phyloP scores from a whole-genome alignment of 1,284 basidiomycete genomes.

The Quambalaria eucalypti region DNA sequence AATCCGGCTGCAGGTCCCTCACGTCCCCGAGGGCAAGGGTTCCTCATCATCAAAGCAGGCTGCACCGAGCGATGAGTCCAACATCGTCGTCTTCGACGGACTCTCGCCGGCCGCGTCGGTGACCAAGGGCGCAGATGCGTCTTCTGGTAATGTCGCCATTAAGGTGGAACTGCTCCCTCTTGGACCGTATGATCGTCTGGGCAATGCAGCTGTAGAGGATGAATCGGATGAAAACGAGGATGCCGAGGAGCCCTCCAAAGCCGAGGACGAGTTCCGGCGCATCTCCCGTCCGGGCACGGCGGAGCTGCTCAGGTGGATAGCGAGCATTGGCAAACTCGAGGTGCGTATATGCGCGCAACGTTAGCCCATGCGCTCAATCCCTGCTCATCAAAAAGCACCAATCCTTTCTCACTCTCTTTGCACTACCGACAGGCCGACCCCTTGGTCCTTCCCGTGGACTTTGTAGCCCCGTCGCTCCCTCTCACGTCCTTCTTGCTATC shows the following conservation, averaged over 20 bases:
- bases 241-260: conserved; percentile 6
- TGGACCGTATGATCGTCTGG: conserved; percentile 32
- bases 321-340: conserved; percentile 34
- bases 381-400: not conserved
- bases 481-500: conserved; percentile 28
- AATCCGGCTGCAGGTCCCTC: conserved; percentile 29
- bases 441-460: conserved; percentile 41
- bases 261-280: conserved; percentile 2
- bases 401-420: not conserved
- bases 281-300: conserved; percentile 29
- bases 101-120: conserved; percentile 12
- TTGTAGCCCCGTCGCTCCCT: conserved; percentile 34
- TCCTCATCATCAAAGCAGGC: conserved; percentile 7
- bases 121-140: not conserved
- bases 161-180: conserved; percentile 33
- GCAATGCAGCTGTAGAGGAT: conserved; percentile 3
- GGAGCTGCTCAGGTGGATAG: conserved; percentile 42
- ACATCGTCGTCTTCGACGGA: conserved; percentile 27
- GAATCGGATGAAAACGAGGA: conserved; percentile 1
- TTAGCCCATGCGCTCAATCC: not conserved
- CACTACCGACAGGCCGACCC: conserved; percentile 29
- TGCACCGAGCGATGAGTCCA: conserved; percentile 14
- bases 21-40: conserved; percentile 11
- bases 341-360: conserved; percentile 7
- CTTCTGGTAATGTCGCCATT: not conserved